Conservation (phyloP, 768 basidiomycete genomes). For the Phylloporus sp. region DNA sequence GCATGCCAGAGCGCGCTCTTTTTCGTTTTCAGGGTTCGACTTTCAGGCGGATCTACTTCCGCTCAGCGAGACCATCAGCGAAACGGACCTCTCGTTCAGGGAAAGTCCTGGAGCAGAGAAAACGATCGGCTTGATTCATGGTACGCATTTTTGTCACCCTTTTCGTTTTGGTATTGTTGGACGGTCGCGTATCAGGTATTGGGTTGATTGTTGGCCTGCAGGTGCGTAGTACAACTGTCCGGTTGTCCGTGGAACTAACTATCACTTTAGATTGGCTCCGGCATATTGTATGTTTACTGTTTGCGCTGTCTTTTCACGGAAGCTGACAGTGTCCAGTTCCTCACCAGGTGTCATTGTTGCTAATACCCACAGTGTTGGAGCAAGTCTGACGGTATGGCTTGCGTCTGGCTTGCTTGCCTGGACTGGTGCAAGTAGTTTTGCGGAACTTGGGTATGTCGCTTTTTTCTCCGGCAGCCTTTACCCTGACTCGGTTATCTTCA, state of each 20-base stretch:
- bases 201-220: slow-evolving; percentile 82
- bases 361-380: slow-evolving; percentile 85
- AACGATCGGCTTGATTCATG: slow-evolving; percentile 72
- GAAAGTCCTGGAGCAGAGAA: slow-evolving; percentile 64
- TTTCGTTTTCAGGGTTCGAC: slow-evolving; percentile 73
- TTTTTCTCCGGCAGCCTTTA: not conserved
- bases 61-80: slow-evolving; percentile 71
- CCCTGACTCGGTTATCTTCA: not conserved
- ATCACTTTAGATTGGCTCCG: slow-evolving; percentile 70
- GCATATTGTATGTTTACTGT: slow-evolving; percentile 73
- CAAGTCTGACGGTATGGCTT: slow-evolving; percentile 84
- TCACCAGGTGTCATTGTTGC: slow-evolving; percentile 91
- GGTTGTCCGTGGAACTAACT: slow-evolving; percentile 2
- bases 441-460: slow-evolving; percentile 74
- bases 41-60: slow-evolving; percentile 77
- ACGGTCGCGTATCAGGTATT: slow-evolving; percentile 50
- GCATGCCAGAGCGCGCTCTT: slow-evolving; percentile 45
- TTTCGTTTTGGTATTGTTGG: not conserved
- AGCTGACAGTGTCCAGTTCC: slow-evolving; percentile 47
- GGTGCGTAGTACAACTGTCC: slow-evolving; percentile 34
- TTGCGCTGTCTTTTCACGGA: not conserved
- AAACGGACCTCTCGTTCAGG: slow-evolving; percentile 49
- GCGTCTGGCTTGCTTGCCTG: slow-evolving; percentile 81
- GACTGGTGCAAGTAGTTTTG: slow-evolving; percentile 95
- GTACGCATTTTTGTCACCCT: slow-evolving; percentile 37